A percentile compares a stretch with the other conserved stretches of the same genome.
These are phyloP conservation scores for Monilinia polystroma DNA, from an alignment of 2,329 filamentous ascomycete genomes.

Conservation along the genomic window DNA sequence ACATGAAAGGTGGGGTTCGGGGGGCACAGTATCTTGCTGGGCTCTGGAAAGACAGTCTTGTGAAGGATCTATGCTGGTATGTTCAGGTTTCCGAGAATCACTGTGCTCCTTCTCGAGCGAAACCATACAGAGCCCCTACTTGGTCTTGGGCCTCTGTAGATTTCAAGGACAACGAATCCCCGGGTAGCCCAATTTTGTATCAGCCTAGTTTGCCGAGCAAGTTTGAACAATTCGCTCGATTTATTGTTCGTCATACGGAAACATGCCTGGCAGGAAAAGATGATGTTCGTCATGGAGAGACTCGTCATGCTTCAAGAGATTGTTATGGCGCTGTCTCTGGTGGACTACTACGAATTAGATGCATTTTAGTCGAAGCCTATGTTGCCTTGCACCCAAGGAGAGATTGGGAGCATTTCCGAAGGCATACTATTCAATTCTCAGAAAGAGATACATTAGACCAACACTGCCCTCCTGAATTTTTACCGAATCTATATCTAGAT, in stretches of 20 bases:
- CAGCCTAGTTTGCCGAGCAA: neutral
- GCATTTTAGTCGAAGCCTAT: neutral
- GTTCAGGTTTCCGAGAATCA: neutral
- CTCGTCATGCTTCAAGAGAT: neutral
- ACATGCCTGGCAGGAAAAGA: neutral
- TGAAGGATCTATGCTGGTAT: slow-evolving; percentile 3
- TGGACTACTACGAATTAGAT: neutral
- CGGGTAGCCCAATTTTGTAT: neutral
- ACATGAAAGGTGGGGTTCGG: neutral
- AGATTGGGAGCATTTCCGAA: neutral
- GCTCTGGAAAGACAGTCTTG: neutral
- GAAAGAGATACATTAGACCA: neutral
- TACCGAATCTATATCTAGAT: slow-evolving; percentile 1
- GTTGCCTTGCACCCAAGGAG: neutral
- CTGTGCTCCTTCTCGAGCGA: neutral
- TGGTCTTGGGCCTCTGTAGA: slow-evolving; percentile 13
- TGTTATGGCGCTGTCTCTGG: neutral
- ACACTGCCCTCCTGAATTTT: neutral
- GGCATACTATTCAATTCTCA: neutral
- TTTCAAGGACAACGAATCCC: neutral
- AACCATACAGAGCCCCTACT: slow-evolving; percentile 1
- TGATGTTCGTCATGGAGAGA: neutral
- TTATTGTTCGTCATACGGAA: neutral
- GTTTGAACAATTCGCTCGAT: neutral
- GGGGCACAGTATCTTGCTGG: neutral